Evolutionary conservation across 495 filamentous ascomycete genomes (phyloP), one percentile per base, ranked within the genome.

Genomic region (Lophium mytilinum): DNA sequence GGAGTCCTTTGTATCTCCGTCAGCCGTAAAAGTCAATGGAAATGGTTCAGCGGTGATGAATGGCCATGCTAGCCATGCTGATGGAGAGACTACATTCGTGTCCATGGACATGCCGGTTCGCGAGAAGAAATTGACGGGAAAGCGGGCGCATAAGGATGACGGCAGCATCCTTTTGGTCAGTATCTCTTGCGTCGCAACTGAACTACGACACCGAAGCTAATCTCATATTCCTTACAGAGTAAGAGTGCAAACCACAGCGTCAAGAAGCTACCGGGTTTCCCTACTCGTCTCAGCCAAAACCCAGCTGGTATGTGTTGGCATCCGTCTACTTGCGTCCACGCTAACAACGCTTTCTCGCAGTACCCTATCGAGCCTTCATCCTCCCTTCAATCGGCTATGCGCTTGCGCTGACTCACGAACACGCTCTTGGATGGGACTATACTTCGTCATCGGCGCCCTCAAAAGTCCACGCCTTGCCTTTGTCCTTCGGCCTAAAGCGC

Each of bases 391-490:
- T 58, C 11, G 50, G 43, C 43, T 86, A 90, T 68, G 94, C 86
- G 37, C 75, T 97, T 36, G 82, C 82, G 37, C 75, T 96, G 49
- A 93, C 90, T 9, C 81, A 84, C 47, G 83, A 81, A 1, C 80
- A 89, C 64, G 94, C 90, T 48, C 79, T 89, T 40, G 81, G 95
- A 45, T 99, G 93, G 93, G 84, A 88, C 49, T 97, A 96, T 68
- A 82, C 71, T 4, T 59, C 68, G 3, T 37, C 72, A 10, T 54
- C 76, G 15, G 75, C 83, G 4, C 77, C 80, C 12, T 76, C 80
- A 21, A 73, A 78, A 8, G 78, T 84, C 8, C 78, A 82, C 41
- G 81, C 79, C 0, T 85, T 97, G 62, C 78, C 81, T 5, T 79
- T 97, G 8, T 88, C 89, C 3, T 79, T 86, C 35, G 76, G 82